Evolutionary conservation across 805 yeast species (phyloP), one percentile per base, ranked within the genome.

Genomic region (Candida tallmaniae): DNA sequence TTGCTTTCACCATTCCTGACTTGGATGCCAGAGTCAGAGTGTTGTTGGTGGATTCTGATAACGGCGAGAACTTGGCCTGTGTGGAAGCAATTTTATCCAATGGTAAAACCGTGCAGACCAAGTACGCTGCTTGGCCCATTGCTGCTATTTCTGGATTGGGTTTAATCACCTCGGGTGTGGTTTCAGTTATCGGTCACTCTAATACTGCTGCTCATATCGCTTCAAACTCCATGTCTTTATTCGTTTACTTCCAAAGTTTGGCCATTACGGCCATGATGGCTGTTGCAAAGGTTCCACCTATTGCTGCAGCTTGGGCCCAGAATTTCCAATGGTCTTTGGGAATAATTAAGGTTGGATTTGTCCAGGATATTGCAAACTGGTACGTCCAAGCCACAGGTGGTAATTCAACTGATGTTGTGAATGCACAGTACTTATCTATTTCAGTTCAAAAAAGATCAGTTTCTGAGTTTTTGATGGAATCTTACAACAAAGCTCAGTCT

Each of bases 301-400:
- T 93, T 47, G 97, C 97, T 4, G 87, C 95, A 3, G 89, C 97
- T 2, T 90, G 98, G 98, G 80, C 94, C 21, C 96, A 90, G 61
- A 93, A 90, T 65, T 93, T 93, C 68, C 80, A 78, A 60, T 90
- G 97, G 97, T 80, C 97, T 2, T 75, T 90, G 75, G 98, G 98
- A 30, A 80, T 90, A 44, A 84, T 93, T 48, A 73, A 74, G 35
- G 76, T 79, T 6, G 58, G 62, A 10, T 85, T 88, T 51, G 82
- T 90, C 76, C 96, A 89, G 58, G 58, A 68, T 27, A 83, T 87
- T 42, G 82, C 93, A 45, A 76, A 81, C 56, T 90, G 98, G 98
- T 90, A 90, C 58, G 80, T 90, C 34, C 96, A 90, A 62, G 68
- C 96, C 6, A 93, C 98, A 1, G 96, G 96, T 24, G 98, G 98